These are phyloP conservation scores for Purshia tridentata DNA, from an alignment of 306 rosid species.

Conservation along the genomic window DNA sequence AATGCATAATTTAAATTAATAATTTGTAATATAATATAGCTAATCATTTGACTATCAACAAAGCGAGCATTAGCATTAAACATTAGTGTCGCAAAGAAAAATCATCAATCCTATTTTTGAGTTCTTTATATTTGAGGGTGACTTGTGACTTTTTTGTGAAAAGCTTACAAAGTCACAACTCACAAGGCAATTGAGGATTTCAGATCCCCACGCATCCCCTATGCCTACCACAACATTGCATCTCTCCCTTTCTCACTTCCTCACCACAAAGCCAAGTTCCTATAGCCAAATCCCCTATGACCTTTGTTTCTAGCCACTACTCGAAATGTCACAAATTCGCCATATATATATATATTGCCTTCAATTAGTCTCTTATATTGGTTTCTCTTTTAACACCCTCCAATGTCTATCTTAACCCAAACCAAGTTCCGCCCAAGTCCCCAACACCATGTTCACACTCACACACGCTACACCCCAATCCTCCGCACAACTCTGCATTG, in stretches of 20 bases:
- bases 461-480: not conserved
- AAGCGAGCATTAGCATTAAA: too few species aligned
- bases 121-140: not conserved
- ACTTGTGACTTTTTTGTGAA: slow-evolving; percentile 9
- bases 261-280: slow-evolving; percentile 27
- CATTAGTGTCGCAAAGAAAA: not conserved
- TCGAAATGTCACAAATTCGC: not conserved
- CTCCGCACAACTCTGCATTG: slow-evolving; percentile 25
- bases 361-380: slow-evolving; percentile 1
- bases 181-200: slow-evolving; percentile 19
- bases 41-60: too few species aligned
- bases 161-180: not conserved
- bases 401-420: slow-evolving; percentile 67
- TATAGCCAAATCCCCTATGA: too few species aligned
- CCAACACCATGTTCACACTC: slow-evolving; percentile 23
- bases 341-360: not conserved
- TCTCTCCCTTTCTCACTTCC: not conserved
- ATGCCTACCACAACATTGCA: slow-evolving; percentile 38
- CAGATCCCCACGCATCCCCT: slow-evolving; percentile 44
- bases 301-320: slow-evolving; percentile 33
- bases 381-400: slow-evolving; percentile 21
- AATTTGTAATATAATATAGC: too few species aligned
- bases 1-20: too few species aligned
- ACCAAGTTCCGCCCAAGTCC: slow-evolving; percentile 39
- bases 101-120: not conserved